These are phyloP conservation scores for Pleurozium schreberi DNA, from an alignment of 225 moss, liverwort and hornwort species.

Conservation along the genomic window DNA sequence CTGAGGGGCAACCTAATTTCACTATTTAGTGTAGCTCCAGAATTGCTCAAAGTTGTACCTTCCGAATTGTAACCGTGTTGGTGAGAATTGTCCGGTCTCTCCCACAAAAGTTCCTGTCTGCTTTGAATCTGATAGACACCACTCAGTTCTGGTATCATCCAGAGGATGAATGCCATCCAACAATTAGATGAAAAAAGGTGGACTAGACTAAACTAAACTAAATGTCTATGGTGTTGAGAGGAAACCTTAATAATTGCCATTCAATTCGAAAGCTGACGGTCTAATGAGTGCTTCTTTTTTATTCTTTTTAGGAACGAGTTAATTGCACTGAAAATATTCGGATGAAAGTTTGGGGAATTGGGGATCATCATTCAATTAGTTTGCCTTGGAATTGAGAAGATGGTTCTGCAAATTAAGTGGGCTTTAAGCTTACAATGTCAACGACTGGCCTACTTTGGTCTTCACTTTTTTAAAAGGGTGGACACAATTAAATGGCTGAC, in stretches of 20 bases:
- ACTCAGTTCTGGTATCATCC: not conserved
- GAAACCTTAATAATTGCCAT: not conserved
- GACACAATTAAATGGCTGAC: too few species aligned
- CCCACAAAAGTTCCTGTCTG: too few species aligned
- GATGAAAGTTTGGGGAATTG: not conserved
- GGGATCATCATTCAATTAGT: not conserved
- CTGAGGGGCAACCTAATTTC: too few species aligned
- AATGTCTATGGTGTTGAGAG: not conserved
- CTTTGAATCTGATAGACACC: too few species aligned
- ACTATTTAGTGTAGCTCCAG: too few species aligned
- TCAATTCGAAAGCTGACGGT: not conserved
- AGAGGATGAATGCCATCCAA: not conserved
- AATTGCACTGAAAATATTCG: not conserved
- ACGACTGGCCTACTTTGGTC: not conserved
- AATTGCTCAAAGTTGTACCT: too few species aligned
- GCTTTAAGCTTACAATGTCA: not conserved
- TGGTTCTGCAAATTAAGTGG: not conserved
- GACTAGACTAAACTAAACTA: too few species aligned
- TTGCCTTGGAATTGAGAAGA: not conserved
- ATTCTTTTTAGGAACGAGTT: not conserved
- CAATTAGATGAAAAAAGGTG: not conserved
- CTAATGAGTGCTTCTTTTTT: not conserved
- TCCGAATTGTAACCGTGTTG: too few species aligned
- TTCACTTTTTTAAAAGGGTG: too few species aligned
- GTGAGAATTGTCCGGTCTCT: too few species aligned